Percentiles rank a stretch among this genome's conserved stretches.
phyloP scores from a whole-genome alignment of 306 rosid genomes.

The Gastrolobium bilobum region DNA sequence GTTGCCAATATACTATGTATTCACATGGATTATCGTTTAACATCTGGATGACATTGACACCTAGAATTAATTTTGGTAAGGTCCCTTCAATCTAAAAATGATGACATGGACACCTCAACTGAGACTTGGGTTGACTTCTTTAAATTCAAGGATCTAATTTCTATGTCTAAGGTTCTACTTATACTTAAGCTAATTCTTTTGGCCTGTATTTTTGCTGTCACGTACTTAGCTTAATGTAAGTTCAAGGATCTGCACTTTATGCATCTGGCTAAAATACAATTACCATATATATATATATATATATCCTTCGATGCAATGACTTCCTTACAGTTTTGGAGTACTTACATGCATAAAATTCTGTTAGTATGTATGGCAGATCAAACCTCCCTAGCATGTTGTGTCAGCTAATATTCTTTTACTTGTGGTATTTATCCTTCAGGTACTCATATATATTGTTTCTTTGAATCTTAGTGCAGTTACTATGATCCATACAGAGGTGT shows the following conservation, averaged over 20 bases:
- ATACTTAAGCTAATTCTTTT: slow-evolving; percentile 28
- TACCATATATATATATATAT: no score
- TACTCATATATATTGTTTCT: slow-evolving; percentile 45
- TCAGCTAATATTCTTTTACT: slow-evolving; percentile 27
- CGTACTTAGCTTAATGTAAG: slow-evolving; percentile 28
- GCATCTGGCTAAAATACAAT: slow-evolving; percentile 9
- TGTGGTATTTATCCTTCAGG: slow-evolving; percentile 41
- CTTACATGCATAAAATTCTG: slow-evolving; percentile 32
- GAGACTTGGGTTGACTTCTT: slow-evolving; percentile 23
- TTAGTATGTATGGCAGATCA: slow-evolving; percentile 6
- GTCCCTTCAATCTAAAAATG: slow-evolving; percentile 21
- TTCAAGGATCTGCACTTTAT: slow-evolving; percentile 32
- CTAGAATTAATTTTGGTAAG: slow-evolving; percentile 31
- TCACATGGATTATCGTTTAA: slow-evolving; percentile 27
- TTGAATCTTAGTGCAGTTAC: slow-evolving; percentile 73
- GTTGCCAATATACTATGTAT: slow-evolving; percentile 14
- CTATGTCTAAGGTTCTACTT: slow-evolving; percentile 12
- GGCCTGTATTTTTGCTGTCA: slow-evolving; percentile 16
- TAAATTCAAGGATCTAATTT: slow-evolving; percentile 39
- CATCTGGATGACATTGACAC: slow-evolving; percentile 38
- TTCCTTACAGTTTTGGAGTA: slow-evolving; percentile 6
- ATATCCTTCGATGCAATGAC: background rate
- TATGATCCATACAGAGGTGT: slow-evolving; percentile 95
- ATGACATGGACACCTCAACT: slow-evolving; percentile 32
- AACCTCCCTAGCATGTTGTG: slow-evolving; percentile 20